These are phyloP conservation scores for Crithidia brevicula DNA, from an alignment of 208 protist genomes.

Conservation along the genomic window DNA sequence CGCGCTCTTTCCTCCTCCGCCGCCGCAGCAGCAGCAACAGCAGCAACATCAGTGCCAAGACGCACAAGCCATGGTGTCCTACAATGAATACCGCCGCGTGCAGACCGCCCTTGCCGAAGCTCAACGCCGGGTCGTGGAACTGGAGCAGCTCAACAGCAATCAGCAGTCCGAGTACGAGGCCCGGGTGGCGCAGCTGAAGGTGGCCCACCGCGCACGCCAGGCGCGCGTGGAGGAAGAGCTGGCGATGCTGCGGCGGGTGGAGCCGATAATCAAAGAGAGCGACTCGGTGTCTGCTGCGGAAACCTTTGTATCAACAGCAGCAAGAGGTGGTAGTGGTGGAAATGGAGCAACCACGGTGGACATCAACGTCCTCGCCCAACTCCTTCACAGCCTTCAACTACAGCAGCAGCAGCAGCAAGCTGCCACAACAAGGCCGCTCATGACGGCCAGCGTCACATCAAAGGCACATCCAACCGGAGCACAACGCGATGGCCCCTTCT, in stretches of 20 bases:
- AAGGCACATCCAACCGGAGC: neutral
- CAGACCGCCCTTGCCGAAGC: constrained; percentile 32
- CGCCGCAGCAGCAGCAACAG: no score
- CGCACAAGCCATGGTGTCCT: constrained; percentile 9
- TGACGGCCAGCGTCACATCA: neutral
- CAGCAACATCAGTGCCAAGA: neutral
- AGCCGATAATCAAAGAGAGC: neutral
- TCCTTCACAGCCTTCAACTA: constrained; percentile 4
- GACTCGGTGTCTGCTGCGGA: neutral
- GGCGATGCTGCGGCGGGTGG: constrained; percentile 17
- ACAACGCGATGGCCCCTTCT: neutral
- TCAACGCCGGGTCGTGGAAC: constrained; percentile 29
- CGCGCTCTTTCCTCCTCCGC: no score
- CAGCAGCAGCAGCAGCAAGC: constrained; percentile 2
- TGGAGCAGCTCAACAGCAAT: constrained; percentile 16
- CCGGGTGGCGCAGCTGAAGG: constrained; percentile 34
- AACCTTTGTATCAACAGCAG: no score
- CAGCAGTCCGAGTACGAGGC: constrained; percentile 22
- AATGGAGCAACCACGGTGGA: neutral
- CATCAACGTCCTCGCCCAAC: constrained; percentile 4
- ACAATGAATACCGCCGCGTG: constrained; percentile 16
- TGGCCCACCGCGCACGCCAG: constrained; percentile 30
- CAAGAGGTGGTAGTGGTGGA: neutral
- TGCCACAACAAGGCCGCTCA: neutral
- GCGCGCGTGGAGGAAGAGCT: constrained; percentile 35